A percentile compares a stretch with the other conserved stretches of the same genome.
phyloP scores from a whole-genome alignment of 176 grass and related monocot species.

The Ensete ventricosum region DNA sequence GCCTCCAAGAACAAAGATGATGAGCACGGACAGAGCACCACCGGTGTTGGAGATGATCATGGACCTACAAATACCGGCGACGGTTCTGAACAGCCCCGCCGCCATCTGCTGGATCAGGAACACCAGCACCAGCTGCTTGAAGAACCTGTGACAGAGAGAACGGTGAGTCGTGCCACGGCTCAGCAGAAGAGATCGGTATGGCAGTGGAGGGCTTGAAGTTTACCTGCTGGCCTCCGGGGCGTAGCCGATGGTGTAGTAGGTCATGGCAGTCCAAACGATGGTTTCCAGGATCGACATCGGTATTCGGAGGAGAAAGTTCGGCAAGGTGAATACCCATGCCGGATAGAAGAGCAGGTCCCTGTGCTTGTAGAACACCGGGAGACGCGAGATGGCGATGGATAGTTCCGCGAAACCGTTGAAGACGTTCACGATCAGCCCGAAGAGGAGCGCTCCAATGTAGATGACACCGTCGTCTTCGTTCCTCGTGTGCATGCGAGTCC shows the following conservation, averaged over 20 bases:
- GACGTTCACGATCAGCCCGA: conserved; percentile 74
- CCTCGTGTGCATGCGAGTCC: conserved; percentile 61
- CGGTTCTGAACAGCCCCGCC: conserved; percentile 74
- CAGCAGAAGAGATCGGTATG: no score
- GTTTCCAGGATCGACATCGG: conserved; percentile 84
- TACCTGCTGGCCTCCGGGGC: conserved; percentile 88
- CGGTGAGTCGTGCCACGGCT: not conserved
- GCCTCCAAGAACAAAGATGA: conserved; percentile 83
- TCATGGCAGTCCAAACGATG: conserved; percentile 64
- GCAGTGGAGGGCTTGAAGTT: not conserved
- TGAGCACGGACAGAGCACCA: conserved; percentile 73
- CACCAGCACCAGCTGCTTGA: conserved; percentile 87
- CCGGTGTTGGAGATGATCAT: conserved; percentile 94
- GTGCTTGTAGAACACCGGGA: conserved; percentile 97
- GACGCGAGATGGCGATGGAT: conserved; percentile 63
- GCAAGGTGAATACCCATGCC: conserved; percentile 81
- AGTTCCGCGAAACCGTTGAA: conserved; percentile 98
- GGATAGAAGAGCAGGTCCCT: conserved; percentile 93
- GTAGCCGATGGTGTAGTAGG: conserved; percentile 84
- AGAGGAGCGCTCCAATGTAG: conserved; percentile 78
- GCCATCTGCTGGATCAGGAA: conserved; percentile 97
- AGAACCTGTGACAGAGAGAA: conserved; percentile 43
- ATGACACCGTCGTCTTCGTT: conserved; percentile 56
- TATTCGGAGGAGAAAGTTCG: conserved; percentile 64
- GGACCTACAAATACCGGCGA: conserved; percentile 70